Evolutionary conservation across 176 grass and related monocot genomes (phyloP).

Genomic region (Triticum timopheevii): DNA sequence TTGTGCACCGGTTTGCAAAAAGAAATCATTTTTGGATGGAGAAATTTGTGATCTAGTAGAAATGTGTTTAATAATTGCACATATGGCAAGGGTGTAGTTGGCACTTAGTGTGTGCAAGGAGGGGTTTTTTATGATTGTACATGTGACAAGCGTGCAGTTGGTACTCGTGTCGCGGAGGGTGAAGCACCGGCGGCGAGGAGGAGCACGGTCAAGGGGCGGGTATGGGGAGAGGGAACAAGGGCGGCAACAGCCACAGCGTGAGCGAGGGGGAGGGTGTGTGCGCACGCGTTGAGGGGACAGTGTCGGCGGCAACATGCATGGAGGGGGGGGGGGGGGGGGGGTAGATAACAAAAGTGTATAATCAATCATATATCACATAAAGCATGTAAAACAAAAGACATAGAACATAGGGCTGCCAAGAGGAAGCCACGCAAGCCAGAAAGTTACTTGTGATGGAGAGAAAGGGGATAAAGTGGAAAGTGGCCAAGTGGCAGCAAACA

Average conservation of each 20-base stretch:
- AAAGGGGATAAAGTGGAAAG: background rate
- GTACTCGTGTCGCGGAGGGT: too few species aligned
- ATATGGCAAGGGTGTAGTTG: background rate
- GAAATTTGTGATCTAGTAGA: background rate
- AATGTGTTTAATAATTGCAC: background rate
- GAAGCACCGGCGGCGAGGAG: too few species aligned
- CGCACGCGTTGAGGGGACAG: too few species aligned
- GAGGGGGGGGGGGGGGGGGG: too few species aligned
- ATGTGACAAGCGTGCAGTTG: too few species aligned
- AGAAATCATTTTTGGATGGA: background rate
- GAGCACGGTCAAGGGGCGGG: too few species aligned
- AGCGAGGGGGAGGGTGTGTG: too few species aligned
- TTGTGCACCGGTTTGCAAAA: background rate
- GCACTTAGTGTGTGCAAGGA: background rate
- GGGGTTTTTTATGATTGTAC: background rate
- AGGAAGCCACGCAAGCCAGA: background rate
- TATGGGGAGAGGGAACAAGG: too few species aligned
- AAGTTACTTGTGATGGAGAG: background rate
- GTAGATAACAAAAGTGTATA: background rate
- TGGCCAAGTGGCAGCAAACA: background rate
- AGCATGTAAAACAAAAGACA: background rate
- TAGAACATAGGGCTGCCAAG: background rate
- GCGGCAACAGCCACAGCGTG: too few species aligned
- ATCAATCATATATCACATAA: background rate
- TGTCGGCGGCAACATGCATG: too few species aligned